These are phyloP conservation scores for Chaetomium sp. DNA, from an alignment of 2,329 filamentous ascomycete species.

Conservation along the genomic window DNA sequence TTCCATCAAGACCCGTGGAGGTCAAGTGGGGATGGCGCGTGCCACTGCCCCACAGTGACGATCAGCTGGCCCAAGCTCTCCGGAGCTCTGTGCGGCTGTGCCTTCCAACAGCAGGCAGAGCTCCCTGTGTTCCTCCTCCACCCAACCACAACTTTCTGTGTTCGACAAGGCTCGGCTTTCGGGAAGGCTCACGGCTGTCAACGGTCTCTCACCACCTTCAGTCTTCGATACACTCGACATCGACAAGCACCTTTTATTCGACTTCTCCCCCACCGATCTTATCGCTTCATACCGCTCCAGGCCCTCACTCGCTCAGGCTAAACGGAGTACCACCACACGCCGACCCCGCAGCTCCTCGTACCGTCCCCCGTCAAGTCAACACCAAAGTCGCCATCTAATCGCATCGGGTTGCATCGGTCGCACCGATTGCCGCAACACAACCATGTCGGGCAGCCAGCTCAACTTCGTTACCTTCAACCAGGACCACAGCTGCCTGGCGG, in stretches of 20 bases:
- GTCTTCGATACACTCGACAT: no score
- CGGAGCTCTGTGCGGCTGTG: background rate
- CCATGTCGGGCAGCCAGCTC: slow-evolving; percentile 50
- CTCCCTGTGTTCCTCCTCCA: background rate
- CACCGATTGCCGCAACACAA: background rate
- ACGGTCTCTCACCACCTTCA: no score
- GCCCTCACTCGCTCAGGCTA: no score
- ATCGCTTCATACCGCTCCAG: no score
- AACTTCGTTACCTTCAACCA: slow-evolving; percentile 99
- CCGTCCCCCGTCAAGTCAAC: background rate
- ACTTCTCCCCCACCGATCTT: no score
- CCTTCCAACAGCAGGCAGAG: background rate
- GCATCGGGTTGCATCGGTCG: background rate
- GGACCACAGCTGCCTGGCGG: slow-evolving; percentile 93
- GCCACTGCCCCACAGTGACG: background rate
- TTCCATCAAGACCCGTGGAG: no score
- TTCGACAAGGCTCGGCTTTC: no score
- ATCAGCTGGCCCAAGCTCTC: background rate
- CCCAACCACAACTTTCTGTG: background rate
- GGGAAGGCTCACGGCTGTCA: no score
- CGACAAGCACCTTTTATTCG: no score
- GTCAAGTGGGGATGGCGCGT: no score
- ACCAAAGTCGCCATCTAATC: background rate
- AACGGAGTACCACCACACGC: no score
- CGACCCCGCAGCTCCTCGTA: no score